Evolutionary conservation across 1,284 basidiomycete genomes (phyloP), one percentile per base, ranked within the genome.

Genomic region (Moesziomyces sp.): DNA sequence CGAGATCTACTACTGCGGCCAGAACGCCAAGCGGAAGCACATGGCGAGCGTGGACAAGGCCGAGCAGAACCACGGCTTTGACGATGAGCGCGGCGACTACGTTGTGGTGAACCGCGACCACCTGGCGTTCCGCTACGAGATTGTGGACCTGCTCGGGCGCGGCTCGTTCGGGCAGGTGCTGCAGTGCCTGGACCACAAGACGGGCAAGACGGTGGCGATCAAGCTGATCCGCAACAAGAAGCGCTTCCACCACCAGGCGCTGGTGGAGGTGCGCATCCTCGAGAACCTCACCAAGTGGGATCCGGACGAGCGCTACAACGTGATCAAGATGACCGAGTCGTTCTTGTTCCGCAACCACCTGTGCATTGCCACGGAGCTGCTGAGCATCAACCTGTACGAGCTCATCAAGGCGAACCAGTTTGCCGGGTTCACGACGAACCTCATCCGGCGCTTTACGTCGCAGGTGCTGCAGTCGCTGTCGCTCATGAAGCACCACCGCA

Each of bases 161-260:
- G 97, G 97, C 26, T 98, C 96, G 9, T 99, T 99, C 76, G 97
- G 97, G 16, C 97, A 99, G 84, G 97, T 99, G 16, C 86, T 99
- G 23, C 92, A 94, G 82, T 99, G 96, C 85, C 90, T 94, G 43
- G 97, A 99, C 85, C 94, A 99, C 85, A 91, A 91, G 84, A 94
- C 94, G n/a, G 97, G 97, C 14, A 89, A 93, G 77, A 95, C 93
- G 33, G 93, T 98, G 18, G 97, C 97, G 7, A 91, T 99, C 87
- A 99, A 99, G 88, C 97, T 99, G 77, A 99, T 99, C 78, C 90
- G 97, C 42, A 99, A 99, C 87, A 99, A 98, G 88, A 98, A 98
- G 86, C 89, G 97, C 46, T 99, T 99, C 88, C 96, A 99, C 84
- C 93, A 97, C 80, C 97, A 99, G 85, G 97, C 97, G 5, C 86